Evolutionary conservation across 108 stramenopile species (phyloP).

Genomic region (Stephanodiscus triporus): DNA sequence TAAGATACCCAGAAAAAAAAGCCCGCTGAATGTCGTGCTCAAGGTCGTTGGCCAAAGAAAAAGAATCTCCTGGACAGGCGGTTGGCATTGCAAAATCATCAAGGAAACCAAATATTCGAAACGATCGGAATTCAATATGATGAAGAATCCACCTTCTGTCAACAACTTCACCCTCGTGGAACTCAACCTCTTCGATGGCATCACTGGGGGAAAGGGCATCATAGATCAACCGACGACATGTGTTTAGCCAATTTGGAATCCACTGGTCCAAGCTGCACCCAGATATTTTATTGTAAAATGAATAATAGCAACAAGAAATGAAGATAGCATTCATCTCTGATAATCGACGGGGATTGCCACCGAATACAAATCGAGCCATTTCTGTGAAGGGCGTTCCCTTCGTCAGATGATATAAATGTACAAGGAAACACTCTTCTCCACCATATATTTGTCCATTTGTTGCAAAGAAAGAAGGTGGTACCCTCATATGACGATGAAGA

Average conservation of each 20-base stretch:
- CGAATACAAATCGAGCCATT: constrained; percentile 2
- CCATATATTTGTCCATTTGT: background rate
- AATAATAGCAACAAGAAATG: background rate
- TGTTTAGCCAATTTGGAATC: background rate
- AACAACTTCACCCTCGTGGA: background rate
- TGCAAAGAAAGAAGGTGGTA: background rate
- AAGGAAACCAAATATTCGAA: background rate
- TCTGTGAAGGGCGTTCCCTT: constrained; percentile 2
- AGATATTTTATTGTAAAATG: constrained; percentile 5
- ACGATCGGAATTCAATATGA: background rate
- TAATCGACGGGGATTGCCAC: background rate
- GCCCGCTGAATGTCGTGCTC: constrained; percentile 37
- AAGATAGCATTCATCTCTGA: background rate
- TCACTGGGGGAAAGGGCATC: background rate
- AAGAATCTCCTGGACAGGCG: background rate
- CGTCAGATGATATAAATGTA: background rate
- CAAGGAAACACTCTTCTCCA: constrained; percentile 1
- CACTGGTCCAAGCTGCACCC: background rate
- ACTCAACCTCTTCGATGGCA: background rate
- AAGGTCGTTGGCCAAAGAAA: background rate
- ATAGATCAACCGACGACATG: background rate
- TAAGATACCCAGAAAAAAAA: constrained; percentile 33
- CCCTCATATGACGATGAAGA: too few relatives aligned
- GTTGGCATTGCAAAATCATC: constrained; percentile 10
- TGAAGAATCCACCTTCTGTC: background rate